Percentiles rank a stretch among this genome's conserved stretches.
phyloP scores from a whole-genome alignment of 257 asterid genomes.

The Solanum commersonii region DNA sequence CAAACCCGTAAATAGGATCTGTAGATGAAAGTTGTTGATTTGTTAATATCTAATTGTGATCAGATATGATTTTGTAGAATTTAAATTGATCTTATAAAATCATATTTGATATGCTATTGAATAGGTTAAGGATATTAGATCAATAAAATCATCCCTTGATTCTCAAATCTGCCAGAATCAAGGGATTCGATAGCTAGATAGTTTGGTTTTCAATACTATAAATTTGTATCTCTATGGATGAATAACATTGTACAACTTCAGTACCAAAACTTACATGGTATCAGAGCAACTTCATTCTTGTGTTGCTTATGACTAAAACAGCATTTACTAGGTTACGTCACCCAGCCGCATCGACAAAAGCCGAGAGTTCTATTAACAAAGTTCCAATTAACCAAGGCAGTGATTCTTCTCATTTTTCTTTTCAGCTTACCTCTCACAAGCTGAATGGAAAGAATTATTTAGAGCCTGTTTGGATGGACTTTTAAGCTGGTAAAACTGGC shows the following conservation, averaged over 20 bases:
- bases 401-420: background rate
- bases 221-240: background rate
- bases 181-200: background rate
- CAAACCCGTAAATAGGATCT: background rate
- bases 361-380: background rate
- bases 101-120: background rate
- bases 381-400: too few relatives aligned
- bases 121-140: background rate
- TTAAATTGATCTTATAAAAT: background rate
- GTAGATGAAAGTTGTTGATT: background rate
- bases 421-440: background rate
- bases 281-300: background rate
- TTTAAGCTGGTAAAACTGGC: too few relatives aligned
- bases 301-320: background rate
- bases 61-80: background rate
- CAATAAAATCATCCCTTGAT: background rate
- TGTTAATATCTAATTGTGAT: background rate
- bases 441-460: background rate
- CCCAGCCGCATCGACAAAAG: background rate
- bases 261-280: background rate
- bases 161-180: background rate
- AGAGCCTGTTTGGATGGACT: too few relatives aligned
- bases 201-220: background rate
- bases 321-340: background rate
- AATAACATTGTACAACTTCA: background rate